phyloP scores from a whole-genome alignment of 768 basidiomycete genomes.

The Suillus lakei region DNA sequence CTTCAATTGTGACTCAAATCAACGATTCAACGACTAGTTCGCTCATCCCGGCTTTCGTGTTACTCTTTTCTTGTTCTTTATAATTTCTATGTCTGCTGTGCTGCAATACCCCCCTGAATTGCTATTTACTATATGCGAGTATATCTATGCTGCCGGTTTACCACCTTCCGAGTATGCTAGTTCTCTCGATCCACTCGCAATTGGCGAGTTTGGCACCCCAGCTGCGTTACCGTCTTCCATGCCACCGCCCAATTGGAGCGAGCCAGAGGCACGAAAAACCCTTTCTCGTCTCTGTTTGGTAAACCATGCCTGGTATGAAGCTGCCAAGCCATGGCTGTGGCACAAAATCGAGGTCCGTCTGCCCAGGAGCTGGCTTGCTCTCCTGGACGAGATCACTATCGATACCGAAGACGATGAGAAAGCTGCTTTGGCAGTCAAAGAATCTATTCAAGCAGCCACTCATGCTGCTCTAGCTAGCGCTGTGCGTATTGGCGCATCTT shows the following conservation, averaged over 20 bases:
- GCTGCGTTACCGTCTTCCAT: constrained; percentile 74
- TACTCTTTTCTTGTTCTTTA: constrained; percentile 16
- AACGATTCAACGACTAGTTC: background rate
- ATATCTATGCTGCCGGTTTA: constrained; percentile 68
- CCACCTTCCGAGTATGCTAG: constrained; percentile 47
- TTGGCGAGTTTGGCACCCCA: constrained; percentile 49
- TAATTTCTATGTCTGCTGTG: constrained; percentile 30
- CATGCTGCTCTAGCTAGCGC: constrained; percentile 59
- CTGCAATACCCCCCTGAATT: constrained; percentile 72
- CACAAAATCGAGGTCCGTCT: constrained; percentile 81
- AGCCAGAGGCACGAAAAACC: constrained; percentile 65
- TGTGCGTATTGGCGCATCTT: constrained; percentile 37
- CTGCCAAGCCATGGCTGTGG: constrained; percentile 91
- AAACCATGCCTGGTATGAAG: constrained; percentile 76
- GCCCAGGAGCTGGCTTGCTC: constrained; percentile 82
- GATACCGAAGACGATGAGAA: constrained; percentile 74
- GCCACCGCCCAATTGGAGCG: constrained; percentile 73
- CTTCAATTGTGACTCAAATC: background rate
- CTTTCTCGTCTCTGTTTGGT: constrained; percentile 77
- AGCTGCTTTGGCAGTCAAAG: constrained; percentile 65
- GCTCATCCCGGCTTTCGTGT: constrained; percentile 14
- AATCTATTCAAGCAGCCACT: constrained; percentile 70
- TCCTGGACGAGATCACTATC: constrained; percentile 73
- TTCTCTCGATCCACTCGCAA: constrained; percentile 74
- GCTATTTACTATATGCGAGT: constrained; percentile 71